Conservation (phyloP, 495 filamentous ascomycete genomes). For the Cryomyces antarcticus region DNA sequence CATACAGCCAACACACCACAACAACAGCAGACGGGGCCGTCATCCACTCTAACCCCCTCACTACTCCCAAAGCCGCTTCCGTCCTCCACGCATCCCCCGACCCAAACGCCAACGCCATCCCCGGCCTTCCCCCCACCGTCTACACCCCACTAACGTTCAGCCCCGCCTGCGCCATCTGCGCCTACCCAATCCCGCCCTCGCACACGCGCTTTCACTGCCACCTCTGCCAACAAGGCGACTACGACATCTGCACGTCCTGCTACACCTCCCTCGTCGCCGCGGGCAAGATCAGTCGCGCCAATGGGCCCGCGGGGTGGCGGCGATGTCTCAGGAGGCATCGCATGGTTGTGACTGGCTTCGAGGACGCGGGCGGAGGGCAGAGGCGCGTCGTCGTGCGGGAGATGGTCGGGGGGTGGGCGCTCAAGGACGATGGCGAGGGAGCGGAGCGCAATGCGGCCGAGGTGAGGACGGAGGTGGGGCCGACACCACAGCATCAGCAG, state of each 20-base stretch:
- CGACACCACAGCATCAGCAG: background rate
- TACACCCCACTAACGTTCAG: slow-evolving; percentile 40
- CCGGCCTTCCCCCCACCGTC: slow-evolving; percentile 18
- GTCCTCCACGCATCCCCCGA: slow-evolving; percentile 5
- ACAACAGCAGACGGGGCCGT: slow-evolving; percentile 3
- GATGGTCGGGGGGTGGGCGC: slow-evolving; percentile 46
- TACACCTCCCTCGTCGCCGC: slow-evolving; percentile 42
- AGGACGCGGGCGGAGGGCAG: slow-evolving; percentile 38
- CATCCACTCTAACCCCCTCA: background rate
- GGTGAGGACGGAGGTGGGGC: background rate
- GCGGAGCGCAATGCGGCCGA: background rate
- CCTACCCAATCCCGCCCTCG: slow-evolving; percentile 42
- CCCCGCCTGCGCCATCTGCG: slow-evolving; percentile 58
- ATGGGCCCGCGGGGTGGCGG: slow-evolving; percentile 62
- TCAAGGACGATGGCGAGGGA: slow-evolving; percentile 33
- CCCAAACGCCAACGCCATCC: slow-evolving; percentile 5
- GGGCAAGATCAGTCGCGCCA: slow-evolving; percentile 44
- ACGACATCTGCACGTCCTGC: slow-evolving; percentile 63
- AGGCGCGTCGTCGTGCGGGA: slow-evolving; percentile 38
- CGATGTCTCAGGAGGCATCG: slow-evolving; percentile 61
- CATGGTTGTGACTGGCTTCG: slow-evolving; percentile 61
- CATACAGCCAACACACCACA: slow-evolving; percentile 1
- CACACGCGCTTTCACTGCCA: slow-evolving; percentile 57
- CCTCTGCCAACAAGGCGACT: slow-evolving; percentile 49
- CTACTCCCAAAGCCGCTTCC: slow-evolving; percentile 10